These are phyloP conservation scores for Rhizophagus sp. DNA, from an alignment of 192 early-diverging fungal species.

Conservation along the genomic window DNA sequence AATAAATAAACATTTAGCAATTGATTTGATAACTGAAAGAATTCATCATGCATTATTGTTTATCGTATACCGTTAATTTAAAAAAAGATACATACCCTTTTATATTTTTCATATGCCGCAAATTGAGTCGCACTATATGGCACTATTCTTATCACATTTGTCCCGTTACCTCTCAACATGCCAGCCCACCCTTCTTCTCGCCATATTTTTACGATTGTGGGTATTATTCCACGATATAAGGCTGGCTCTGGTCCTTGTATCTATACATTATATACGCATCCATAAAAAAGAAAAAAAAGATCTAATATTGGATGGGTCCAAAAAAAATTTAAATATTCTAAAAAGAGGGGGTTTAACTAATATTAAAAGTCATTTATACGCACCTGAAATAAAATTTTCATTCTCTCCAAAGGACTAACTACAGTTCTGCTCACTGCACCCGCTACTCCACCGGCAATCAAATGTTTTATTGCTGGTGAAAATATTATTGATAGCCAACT, in stretches of 20 bases:
- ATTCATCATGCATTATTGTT: background rate
- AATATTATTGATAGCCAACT: background rate
- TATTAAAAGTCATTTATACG: background rate
- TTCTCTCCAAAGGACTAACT: slow-evolving; percentile 79
- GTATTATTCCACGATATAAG: slow-evolving; percentile 66
- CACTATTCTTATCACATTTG: slow-evolving; percentile 79
- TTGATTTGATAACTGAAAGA: background rate
- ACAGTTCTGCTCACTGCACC: slow-evolving; percentile 78
- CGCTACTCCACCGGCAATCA: slow-evolving; percentile 75
- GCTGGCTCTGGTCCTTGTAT: slow-evolving; percentile 62
- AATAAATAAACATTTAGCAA: background rate
- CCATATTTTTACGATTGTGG: slow-evolving; percentile 79
- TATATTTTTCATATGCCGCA: slow-evolving; percentile 81
- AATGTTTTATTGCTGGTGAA: slow-evolving; percentile 68
- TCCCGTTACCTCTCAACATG: slow-evolving; percentile 81
- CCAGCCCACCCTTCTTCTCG: slow-evolving; percentile 72
- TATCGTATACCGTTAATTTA: background rate
- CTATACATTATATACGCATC: slow-evolving; percentile 7
- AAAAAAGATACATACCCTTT: slow-evolving; percentile 33
- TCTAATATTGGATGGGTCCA: background rate
- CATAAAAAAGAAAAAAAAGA: background rate
- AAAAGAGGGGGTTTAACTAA: too few relatives aligned
- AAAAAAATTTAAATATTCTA: background rate
- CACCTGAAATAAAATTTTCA: slow-evolving; percentile 87
- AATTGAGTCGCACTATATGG: slow-evolving; percentile 84